phyloP scores from a whole-genome alignment of 164 flowering plant genomes.

The Sextonia rubra region DNA sequence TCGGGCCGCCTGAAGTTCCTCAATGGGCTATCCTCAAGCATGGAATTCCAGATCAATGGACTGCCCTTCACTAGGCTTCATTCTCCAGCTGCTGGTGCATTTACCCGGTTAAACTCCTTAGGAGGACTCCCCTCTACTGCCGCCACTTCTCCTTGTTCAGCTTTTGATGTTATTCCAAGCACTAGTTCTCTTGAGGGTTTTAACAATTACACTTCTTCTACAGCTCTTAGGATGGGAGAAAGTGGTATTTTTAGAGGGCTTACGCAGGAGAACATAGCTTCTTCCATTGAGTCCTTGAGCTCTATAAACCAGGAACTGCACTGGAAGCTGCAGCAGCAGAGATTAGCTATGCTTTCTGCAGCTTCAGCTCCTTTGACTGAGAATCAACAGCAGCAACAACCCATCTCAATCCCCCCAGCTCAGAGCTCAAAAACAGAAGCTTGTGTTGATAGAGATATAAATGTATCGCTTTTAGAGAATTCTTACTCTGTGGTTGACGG shows the following conservation, averaged over 20 bases:
- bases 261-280: conserved; percentile 35
- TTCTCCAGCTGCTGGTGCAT: background rate
- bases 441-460: conserved; percentile 15
- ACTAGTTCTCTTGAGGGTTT: conserved; percentile 30
- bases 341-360: conserved; percentile 42
- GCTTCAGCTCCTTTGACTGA: conserved; percentile 11
- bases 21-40: conserved; percentile 25
- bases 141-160: background rate
- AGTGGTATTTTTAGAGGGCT: conserved; percentile 11
- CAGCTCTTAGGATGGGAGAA: background rate
- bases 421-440: conserved; percentile 38
- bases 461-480: conserved; percentile 51
- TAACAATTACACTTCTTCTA: conserved; percentile 20
- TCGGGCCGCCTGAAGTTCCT: conserved; percentile 5
- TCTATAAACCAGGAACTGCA: conserved; percentile 75
- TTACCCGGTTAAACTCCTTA: background rate
- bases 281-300: conserved; percentile 79
- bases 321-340: conserved; percentile 84
- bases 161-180: conserved; percentile 15
- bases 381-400: conserved; percentile 25
- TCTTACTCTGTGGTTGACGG: conserved; percentile 20
- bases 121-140: background rate
- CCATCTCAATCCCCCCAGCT: conserved; percentile 44
- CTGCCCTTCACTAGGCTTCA: conserved; percentile 16
- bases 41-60: conserved; percentile 3